Base-by-base conservation (phyloP, 768 basidiomycete genomes). In the Trametes cingulata region DNA sequence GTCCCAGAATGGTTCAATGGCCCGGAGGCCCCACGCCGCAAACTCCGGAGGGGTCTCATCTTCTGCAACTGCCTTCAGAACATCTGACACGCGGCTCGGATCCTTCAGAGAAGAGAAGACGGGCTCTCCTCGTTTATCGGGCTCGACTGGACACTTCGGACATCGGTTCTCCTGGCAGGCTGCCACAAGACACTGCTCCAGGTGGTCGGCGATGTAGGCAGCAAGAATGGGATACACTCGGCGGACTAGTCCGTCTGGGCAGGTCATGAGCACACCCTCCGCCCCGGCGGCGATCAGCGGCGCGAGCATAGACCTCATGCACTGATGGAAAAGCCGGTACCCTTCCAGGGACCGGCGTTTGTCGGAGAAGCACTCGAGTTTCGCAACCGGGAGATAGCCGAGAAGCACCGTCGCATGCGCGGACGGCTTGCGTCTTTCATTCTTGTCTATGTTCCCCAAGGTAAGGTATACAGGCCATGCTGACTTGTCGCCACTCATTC, bases 181-280 rank as follows among this genome's bases (percentile, higher is more conserved):
- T 0, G 75, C 72, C 0, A 75, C 71, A 0, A 81, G 72, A 13
- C 75, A 67, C 58, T 82, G 80, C 58, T 82, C 79, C 0, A 80
- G 80, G 56, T 80, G 76, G 63, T 81, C 77, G 0, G 74, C 74
- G 8, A 76, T 66, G 58, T 73, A 75, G 0, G 68, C 65, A 0
- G 80, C 78, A 1, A 82, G 59, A 41, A 83, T 75, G 0, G 78
- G 78, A 58, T 73, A 70, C 9, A 72, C 61, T 0, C 65, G 65
- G 0, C 73, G 68, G 0, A 71, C 27, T 0, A 54, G 36, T 12
- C 51, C 36, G 8, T 41, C 51, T 0, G 51, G 22, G n/a, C 53
- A 47, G 14, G 29, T 35, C 42, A 45, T 43, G 41, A 45, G 22
- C 63, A 41, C 58, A 66, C 71, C 51, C 2, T 15, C 17, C 51